phyloP scores from a whole-genome alignment of 805 yeast genomes.

The Ogataea ganodermae region DNA sequence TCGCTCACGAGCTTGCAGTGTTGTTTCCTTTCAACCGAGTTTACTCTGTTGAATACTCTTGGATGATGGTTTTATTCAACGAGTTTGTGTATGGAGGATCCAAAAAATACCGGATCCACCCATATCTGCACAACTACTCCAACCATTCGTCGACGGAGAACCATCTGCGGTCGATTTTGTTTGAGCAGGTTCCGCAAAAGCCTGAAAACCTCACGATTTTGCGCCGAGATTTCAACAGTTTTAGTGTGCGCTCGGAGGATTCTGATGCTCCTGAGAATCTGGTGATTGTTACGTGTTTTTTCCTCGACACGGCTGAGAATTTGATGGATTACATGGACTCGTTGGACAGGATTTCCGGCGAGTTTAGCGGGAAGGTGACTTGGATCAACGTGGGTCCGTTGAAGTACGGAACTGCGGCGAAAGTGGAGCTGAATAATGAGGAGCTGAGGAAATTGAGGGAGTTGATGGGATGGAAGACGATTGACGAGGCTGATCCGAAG shows the following conservation, averaged over 20 bases:
- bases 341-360: constrained; percentile 46
- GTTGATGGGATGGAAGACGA: constrained; percentile 63
- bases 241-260: constrained; percentile 31
- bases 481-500: constrained; percentile 37
- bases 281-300: constrained; percentile 68
- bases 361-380: constrained; percentile 40
- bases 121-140: constrained; percentile 67
- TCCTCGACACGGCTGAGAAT: constrained; percentile 92
- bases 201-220: constrained; percentile 52
- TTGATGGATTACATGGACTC: constrained; percentile 71
- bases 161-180: constrained; percentile 51
- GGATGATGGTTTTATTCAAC: constrained; percentile 73
- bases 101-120: constrained; percentile 37
- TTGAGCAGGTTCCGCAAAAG: constrained; percentile 32
- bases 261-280: constrained; percentile 42
- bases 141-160: constrained; percentile 52
- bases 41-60: constrained; percentile 75
- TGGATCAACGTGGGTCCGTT: constrained; percentile 96
- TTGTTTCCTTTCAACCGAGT: constrained; percentile 42
- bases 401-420: constrained; percentile 85
- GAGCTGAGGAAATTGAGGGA: constrained; percentile 60
- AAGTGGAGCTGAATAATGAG: constrained; percentile 70
- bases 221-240: constrained; percentile 66
- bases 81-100: constrained; percentile 48
- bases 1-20: constrained; percentile 62